Evolutionary conservation across 139 green algal genomes (phyloP).

Genomic region (Diplosphaera chodatii): DNA sequence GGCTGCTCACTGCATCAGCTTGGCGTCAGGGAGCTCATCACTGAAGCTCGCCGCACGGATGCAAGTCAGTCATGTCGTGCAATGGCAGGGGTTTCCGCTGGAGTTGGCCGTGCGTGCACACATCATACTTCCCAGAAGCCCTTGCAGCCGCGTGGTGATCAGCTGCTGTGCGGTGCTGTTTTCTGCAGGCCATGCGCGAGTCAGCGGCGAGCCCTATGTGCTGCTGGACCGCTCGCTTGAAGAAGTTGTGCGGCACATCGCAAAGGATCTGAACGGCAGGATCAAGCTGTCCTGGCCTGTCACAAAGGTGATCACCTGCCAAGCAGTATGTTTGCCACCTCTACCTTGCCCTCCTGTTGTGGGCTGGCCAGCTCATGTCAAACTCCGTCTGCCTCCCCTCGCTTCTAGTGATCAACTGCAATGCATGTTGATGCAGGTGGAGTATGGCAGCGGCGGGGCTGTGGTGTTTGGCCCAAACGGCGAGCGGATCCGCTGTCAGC

Average conservation of each 20-base stretch:
- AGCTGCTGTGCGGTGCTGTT: too few relatives aligned
- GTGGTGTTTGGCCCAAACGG: constrained; percentile 15
- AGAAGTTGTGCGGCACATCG: background rate
- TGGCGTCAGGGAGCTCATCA: background rate
- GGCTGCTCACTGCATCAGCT: background rate
- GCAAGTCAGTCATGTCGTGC: background rate
- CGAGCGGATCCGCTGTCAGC: constrained; percentile 7
- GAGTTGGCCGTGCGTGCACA: too few relatives aligned
- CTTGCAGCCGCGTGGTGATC: too few relatives aligned
- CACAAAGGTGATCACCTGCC: background rate
- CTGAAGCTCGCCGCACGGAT: background rate
- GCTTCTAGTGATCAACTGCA: too few relatives aligned
- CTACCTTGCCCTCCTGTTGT: too few relatives aligned
- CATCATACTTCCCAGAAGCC: too few relatives aligned
- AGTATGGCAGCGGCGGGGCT: constrained; percentile 16
- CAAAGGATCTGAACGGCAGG: background rate
- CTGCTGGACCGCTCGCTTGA: background rate
- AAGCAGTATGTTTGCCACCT: too few relatives aligned
- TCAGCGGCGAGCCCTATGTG: background rate
- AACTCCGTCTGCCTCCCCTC: too few relatives aligned
- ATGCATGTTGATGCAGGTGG: constrained; percentile 9
- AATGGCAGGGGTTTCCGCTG: too few relatives aligned
- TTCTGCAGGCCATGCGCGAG: background rate
- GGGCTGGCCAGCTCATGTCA: too few relatives aligned
- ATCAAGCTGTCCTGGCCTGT: background rate